Percentiles rank a stretch among this genome's conserved stretches.
Conservation (phyloP, 306 rosid species). For the Corylus americana region DNA sequence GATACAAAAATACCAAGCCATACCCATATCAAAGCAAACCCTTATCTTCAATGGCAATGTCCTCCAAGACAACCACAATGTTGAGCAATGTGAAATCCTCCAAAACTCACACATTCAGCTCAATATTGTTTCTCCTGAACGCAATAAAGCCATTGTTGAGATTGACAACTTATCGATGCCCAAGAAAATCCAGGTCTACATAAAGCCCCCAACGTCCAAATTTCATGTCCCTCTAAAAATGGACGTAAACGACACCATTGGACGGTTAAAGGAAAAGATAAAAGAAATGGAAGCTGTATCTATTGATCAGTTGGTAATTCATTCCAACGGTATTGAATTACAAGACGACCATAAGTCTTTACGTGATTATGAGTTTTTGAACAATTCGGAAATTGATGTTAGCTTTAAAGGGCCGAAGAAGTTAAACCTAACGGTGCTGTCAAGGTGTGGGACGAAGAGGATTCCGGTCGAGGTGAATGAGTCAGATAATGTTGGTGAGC, state of each 20-base stretch:
- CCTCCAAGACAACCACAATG: constrained; percentile 57
- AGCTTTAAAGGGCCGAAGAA: constrained; percentile 34
- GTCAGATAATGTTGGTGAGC: constrained; percentile 50
- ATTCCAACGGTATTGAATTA: constrained; percentile 29
- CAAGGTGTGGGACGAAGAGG: constrained; percentile 43
- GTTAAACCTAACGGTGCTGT: constrained; percentile 48
- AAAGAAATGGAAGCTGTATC: constrained; percentile 41
- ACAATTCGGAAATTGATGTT: constrained; percentile 47
- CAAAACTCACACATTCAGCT: constrained; percentile 54
- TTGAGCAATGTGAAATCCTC: constrained; percentile 48
- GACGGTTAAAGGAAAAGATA: constrained; percentile 49
- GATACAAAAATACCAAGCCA: constrained; percentile 61
- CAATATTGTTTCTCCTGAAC: constrained; percentile 15
- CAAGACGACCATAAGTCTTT: constrained; percentile 38
- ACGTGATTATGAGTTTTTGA: constrained; percentile 32
- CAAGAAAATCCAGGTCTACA: constrained; percentile 34
- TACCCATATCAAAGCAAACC: constrained; percentile 65
- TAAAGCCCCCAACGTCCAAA: constrained; percentile 38
- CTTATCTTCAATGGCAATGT: constrained; percentile 58
- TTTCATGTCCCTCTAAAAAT: constrained; percentile 34
- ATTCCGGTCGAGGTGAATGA: constrained; percentile 59
- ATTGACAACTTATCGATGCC: not conserved
- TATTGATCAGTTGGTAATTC: constrained; percentile 22
- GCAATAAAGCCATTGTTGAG: not conserved
- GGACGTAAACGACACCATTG: constrained; percentile 48